Conservation (phyloP, 1,139 yeast genomes). For the Yamadazyma buinensis region DNA sequence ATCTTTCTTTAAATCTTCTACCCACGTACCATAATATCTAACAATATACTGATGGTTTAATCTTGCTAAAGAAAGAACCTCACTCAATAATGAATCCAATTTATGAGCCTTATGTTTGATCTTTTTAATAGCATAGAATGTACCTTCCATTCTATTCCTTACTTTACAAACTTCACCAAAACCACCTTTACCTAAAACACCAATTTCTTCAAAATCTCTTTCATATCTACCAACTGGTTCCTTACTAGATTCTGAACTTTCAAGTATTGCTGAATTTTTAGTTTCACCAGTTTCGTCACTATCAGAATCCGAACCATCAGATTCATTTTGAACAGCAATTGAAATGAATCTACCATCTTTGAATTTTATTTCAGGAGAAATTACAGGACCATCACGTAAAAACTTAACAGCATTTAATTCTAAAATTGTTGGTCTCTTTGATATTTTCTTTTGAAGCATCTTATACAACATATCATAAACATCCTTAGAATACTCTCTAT, state of each 20-base stretch:
- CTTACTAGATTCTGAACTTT: slow-evolving; percentile 2
- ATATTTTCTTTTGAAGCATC: slow-evolving; percentile 62
- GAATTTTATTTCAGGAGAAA: slow-evolving; percentile 11
- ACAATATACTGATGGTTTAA: slow-evolving; percentile 95
- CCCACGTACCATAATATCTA: slow-evolving; percentile 95
- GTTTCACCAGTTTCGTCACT: not conserved
- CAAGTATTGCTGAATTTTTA: not conserved
- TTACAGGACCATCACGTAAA: slow-evolving; percentile 61
- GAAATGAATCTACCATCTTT: slow-evolving; percentile 11
- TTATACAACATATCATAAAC: slow-evolving; percentile 63
- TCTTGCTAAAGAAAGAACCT: slow-evolving; percentile 87
- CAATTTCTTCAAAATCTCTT: slow-evolving; percentile 89
- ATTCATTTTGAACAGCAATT: not conserved
- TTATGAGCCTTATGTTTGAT: slow-evolving; percentile 80
- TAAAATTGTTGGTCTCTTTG: slow-evolving; percentile 75
- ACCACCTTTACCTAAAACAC: slow-evolving; percentile 90
- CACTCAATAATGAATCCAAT: slow-evolving; percentile 76
- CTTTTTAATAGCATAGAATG: slow-evolving; percentile 91
- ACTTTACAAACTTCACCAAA: slow-evolving; percentile 98
- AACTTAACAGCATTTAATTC: slow-evolving; percentile 83
- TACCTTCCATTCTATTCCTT: slow-evolving; percentile 86
- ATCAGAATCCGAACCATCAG: not conserved
- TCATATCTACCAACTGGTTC: slow-evolving; percentile 32
- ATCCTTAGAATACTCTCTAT: slow-evolving; percentile 30
- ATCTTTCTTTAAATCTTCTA: slow-evolving; percentile 57